phyloP scores from a whole-genome alignment of 1,284 basidiomycete species.

The Cutaneotrichosporon sp. region DNA sequence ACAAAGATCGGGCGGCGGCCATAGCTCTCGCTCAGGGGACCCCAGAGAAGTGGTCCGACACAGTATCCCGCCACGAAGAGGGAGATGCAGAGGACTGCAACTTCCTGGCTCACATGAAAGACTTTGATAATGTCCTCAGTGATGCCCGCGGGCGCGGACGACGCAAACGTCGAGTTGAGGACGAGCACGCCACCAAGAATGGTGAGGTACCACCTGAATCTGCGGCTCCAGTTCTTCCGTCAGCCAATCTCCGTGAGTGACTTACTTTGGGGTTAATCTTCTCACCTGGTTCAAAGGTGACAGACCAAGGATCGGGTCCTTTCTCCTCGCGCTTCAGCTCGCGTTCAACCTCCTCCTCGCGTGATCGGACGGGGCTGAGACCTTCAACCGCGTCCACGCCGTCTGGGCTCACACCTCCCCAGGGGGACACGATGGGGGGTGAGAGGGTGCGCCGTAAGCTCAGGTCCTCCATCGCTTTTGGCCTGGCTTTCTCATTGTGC shows the following conservation, averaged over 20 bases:
- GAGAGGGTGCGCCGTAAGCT: neutral
- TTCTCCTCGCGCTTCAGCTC: slow-evolving; percentile 36
- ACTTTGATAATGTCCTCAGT: slow-evolving; percentile 54
- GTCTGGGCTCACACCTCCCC: slow-evolving; percentile 41
- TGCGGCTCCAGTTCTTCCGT: slow-evolving; percentile 61
- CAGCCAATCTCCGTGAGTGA: slow-evolving; percentile 8
- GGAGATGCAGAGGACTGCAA: slow-evolving; percentile 55
- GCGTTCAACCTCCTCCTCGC: slow-evolving; percentile 44
- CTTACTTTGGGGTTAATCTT: slow-evolving; percentile 50
- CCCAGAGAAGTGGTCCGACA: slow-evolving; percentile 65
- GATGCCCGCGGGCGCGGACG: slow-evolving; percentile 49
- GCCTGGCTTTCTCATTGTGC: too few species aligned
- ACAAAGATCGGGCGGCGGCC: slow-evolving; percentile 66
- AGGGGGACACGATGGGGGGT: slow-evolving; percentile 40
- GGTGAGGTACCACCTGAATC: slow-evolving; percentile 67
- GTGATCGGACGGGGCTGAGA: slow-evolving; percentile 38
- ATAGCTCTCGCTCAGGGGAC: slow-evolving; percentile 58
- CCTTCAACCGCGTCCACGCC: slow-evolving; percentile 46
- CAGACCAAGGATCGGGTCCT: slow-evolving; percentile 45
- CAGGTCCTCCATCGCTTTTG: too few species aligned
- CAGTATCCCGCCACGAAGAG: slow-evolving; percentile 54
- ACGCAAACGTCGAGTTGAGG: slow-evolving; percentile 62
- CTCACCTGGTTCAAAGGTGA: slow-evolving; percentile 51
- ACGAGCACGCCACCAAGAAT: slow-evolving; percentile 62
- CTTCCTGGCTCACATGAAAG: slow-evolving; percentile 62